Base-by-base conservation (phyloP, 140 eudicot genomes). In the Ambrosia hybrid region DNA sequence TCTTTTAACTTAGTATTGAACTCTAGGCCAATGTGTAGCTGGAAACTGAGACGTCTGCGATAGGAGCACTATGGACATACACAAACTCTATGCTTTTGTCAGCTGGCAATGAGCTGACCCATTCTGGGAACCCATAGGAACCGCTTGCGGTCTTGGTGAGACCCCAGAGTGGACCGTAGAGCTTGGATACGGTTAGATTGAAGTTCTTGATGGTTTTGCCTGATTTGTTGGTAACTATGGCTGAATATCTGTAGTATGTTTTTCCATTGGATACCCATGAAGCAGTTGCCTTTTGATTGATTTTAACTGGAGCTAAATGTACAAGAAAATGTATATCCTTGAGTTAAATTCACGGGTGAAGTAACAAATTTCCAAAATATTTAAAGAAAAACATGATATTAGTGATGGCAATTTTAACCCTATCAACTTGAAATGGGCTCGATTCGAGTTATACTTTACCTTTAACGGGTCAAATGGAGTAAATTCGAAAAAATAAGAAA, bases 81-180 rank as follows among this genome's bases (percentile, higher is more conserved):
- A 88, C 93, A 79, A 91, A 91, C 81, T 84, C 96, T 1, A 88
- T 75, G 79, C 87, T 88, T 76, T 88, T 85, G 49, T 84, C 96
- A 14, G 97, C 85, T 6, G 85, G 71, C 74, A 91, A 76, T 41
- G 92, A 78, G 77, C 74, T 76, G 60, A 78, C 51, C 97, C 97
- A 88, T 51, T 82, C 60, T 26, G 97, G 97, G 68, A 88, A 76
- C 51, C 73, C 76, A 45, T 86, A 91, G 3, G 93, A 70, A 41
- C 91, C 81, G 0, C 87, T 83, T 9, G 62, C 9, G 9, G 70
- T 83, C 70, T 88, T 84, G 62, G 92, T 79, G 3, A 87, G 95
- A 67, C 98, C 98, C 98, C 98, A 93, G 5, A 93, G 48, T 62
- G 97, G 94, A 36, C 98, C 98, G 36, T 89, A 85, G 73, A 93